A percentile compares a stretch with the other conserved stretches of the same genome.
Evolutionary conservation across 2,329 filamentous ascomycete species (phyloP).

Genomic region (Harringtonia aguacate): DNA sequence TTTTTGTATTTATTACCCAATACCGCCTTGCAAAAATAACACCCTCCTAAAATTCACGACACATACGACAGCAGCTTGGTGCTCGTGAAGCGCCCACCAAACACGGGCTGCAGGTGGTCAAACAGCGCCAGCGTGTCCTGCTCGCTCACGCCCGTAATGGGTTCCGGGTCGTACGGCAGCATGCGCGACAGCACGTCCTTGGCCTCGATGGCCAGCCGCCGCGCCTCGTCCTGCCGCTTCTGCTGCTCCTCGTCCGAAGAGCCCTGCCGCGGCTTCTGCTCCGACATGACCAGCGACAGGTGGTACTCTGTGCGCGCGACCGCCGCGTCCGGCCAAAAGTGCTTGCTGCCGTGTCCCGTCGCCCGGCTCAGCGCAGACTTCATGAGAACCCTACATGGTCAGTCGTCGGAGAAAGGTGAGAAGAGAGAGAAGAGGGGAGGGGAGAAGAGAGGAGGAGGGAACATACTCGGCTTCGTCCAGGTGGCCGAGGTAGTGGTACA

Average conservation of each 20-base stretch:
- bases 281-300: slow-evolving; percentile 7
- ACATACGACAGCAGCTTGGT: slow-evolving; percentile 9
- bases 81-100: slow-evolving; percentile 11
- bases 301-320: slow-evolving; percentile 12
- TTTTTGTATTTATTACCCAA: too few species aligned
- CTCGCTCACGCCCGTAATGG: slow-evolving; percentile 9
- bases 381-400: slow-evolving; percentile 4
- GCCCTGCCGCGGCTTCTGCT: not conserved
- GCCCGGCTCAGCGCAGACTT: slow-evolving; percentile 6
- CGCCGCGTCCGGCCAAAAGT: slow-evolving; percentile 11
- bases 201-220: slow-evolving; percentile 7
- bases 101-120: slow-evolving; percentile 12
- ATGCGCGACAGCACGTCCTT: slow-evolving; percentile 12
- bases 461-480: slow-evolving; percentile 10
- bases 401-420: not conserved
- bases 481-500: slow-evolving; percentile 8
- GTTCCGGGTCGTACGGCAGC: slow-evolving; percentile 11
- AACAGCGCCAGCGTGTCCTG: slow-evolving; percentile 11
- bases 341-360: slow-evolving; percentile 4
- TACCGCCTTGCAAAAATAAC: not conserved
- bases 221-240: slow-evolving; percentile 1
- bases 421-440: not conserved
- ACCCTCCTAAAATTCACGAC: not conserved
- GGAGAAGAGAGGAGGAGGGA: not conserved
- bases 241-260: not conserved